phyloP scores from a whole-genome alignment of 2,329 filamentous ascomycete genomes.

The Diaporthe sp. region DNA sequence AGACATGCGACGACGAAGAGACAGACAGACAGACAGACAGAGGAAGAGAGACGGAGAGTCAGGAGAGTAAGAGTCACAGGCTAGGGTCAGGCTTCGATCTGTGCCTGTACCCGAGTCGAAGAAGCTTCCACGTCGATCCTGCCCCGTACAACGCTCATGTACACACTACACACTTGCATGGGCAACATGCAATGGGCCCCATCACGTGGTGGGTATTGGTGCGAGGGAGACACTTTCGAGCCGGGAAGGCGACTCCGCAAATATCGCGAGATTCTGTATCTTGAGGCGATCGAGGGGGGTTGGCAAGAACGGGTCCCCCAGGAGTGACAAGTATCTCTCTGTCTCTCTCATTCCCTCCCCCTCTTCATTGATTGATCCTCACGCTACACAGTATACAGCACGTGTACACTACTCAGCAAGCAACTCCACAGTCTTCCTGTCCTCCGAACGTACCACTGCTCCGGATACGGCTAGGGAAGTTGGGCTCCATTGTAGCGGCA shows the following conservation, averaged over 20 bases:
- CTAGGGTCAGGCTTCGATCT: conserved; percentile 24
- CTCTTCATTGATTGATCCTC: background rate
- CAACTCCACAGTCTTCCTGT: background rate
- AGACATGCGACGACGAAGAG: background rate
- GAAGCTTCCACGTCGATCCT: conserved; percentile 27
- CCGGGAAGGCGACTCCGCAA: conserved; percentile 3
- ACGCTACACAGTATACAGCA: background rate
- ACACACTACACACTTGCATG: conserved; percentile 14
- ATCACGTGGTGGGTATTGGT: conserved; percentile 24
- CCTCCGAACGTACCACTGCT: conserved; percentile 5
- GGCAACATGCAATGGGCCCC: conserved; percentile 21
- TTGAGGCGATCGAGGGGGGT: conserved; percentile 21
- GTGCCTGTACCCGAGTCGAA: conserved; percentile 30
- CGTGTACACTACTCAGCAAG: background rate
- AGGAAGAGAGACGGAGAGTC: background rate
- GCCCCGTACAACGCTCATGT: conserved; percentile 9
- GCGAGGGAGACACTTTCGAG: conserved; percentile 5
- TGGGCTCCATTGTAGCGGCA: background rate
- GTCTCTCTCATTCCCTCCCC: background rate
- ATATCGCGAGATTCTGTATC: conserved; percentile 13
- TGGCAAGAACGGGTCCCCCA: background rate
- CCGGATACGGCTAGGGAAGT: background rate
- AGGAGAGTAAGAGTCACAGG: conserved; percentile 1
- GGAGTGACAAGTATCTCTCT: background rate
- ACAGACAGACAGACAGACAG: background rate